Conservation (phyloP, 768 basidiomycete species). For the Termitomyces sp. region DNA sequence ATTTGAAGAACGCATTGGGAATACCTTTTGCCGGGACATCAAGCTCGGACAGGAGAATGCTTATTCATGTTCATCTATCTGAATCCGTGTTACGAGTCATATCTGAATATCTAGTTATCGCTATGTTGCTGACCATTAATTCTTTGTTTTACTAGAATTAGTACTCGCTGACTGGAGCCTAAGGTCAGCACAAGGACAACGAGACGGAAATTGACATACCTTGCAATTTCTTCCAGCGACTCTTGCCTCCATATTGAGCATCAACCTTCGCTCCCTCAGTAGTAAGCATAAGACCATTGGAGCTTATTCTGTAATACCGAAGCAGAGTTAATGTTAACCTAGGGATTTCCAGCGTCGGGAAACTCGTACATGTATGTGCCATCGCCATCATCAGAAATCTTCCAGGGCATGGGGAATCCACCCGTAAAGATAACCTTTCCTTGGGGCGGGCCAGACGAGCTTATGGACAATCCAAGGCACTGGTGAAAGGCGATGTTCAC, state of each 20-base stretch:
- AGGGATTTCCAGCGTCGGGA: not conserved
- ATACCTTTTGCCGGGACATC: no score
- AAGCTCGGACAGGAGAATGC: no score
- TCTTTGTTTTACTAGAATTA: not conserved
- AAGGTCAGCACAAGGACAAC: not conserved
- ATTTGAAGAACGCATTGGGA: no score
- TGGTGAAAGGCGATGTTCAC: not conserved
- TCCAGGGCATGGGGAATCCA: not conserved
- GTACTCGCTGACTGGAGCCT: not conserved
- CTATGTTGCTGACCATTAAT: no score
- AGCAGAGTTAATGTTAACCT: not conserved
- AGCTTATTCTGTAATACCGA: not conserved
- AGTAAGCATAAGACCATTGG: not conserved
- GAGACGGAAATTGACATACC: not conserved
- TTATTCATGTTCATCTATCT: no score
- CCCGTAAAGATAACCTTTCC: not conserved
- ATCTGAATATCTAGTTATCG: no score
- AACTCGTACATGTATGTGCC: not conserved
- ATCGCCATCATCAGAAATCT: not conserved
- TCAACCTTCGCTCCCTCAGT: not conserved
- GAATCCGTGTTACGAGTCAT: no score
- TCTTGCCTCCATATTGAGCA: not conserved
- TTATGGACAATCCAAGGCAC: not conserved
- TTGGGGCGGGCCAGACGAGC: not conserved
- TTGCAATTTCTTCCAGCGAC: not conserved